Percentiles rank a stretch among this genome's conserved stretches.
These are phyloP conservation scores for Volvox carteri DNA, from an alignment of 163 green algal species.

Conservation along the genomic window DNA sequence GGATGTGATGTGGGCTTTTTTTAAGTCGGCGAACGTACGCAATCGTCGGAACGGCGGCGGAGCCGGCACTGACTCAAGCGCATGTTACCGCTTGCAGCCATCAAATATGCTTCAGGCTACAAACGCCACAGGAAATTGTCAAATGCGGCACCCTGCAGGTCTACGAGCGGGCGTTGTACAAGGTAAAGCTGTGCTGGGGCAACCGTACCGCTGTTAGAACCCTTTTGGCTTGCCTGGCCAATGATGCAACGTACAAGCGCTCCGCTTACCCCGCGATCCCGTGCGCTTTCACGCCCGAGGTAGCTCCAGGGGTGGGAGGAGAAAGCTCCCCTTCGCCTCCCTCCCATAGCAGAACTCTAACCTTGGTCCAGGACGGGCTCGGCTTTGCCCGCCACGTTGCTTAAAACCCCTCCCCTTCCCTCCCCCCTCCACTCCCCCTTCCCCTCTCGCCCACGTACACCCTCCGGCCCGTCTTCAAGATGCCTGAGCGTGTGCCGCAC, in stretches of 20 bases:
- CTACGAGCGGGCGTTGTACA: conserved; percentile 91
- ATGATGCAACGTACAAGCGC: too few relatives aligned
- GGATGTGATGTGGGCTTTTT: not conserved
- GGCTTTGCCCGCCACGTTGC: too few relatives aligned
- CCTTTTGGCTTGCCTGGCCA: too few relatives aligned
- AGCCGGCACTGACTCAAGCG: not conserved
- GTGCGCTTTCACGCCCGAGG: too few relatives aligned
- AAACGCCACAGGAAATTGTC: conserved; percentile 92
- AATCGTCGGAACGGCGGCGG: conserved; percentile 19
- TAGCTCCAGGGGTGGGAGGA: too few relatives aligned
- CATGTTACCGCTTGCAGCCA: conserved; percentile 61
- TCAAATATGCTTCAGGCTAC: conserved; percentile 91
- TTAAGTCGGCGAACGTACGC: not conserved
- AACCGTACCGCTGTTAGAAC: too few relatives aligned
- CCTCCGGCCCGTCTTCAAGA: conserved; percentile 65
- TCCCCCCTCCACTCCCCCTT: not conserved
- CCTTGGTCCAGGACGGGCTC: too few relatives aligned
- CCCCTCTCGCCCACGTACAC: too few relatives aligned
- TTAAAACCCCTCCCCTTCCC: too few relatives aligned
- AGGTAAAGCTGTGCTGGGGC: conserved; percentile 68
- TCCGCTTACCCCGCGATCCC: too few relatives aligned
- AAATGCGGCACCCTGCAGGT: conserved; percentile 90
- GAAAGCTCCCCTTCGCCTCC: too few relatives aligned
- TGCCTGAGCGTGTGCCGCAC: conserved; percentile 87
- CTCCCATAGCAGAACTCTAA: too few relatives aligned